Evolutionary conservation across 139 green algal genomes (phyloP).

Genomic region (Ettlia oleoabundans): DNA sequence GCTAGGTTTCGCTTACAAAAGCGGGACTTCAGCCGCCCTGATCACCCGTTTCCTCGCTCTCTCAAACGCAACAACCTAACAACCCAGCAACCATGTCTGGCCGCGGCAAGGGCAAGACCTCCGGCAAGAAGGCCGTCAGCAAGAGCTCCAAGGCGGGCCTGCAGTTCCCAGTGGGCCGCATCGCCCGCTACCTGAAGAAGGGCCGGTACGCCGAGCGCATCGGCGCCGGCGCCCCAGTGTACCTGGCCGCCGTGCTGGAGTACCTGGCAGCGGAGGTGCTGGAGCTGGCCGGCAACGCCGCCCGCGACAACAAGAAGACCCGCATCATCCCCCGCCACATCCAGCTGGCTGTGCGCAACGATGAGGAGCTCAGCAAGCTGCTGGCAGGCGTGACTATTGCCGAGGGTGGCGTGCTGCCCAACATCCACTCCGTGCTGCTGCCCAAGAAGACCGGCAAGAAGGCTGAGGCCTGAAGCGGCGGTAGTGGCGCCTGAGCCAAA

Average conservation of each 20-base stretch:
- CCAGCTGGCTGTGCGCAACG: conserved; percentile 92
- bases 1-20: too few relatives aligned
- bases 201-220: conserved; percentile 76
- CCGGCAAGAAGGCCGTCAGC: conserved; percentile 83
- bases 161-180: conserved; percentile 89
- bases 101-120: conserved; percentile 72
- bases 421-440: conserved; percentile 89
- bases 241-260: conserved; percentile 83
- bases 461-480: conserved; percentile 29
- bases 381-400: conserved; percentile 83
- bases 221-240: conserved; percentile 62
- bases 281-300: conserved; percentile 64
- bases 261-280: conserved; percentile 84
- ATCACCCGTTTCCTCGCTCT: too few relatives aligned
- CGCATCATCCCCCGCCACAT: conserved; percentile 90
- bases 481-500: too few relatives aligned
- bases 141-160: conserved; percentile 88
- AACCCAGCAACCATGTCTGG: conserved; percentile 57
- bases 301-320: conserved; percentile 95
- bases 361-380: conserved; percentile 96
- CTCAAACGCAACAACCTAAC: too few relatives aligned
- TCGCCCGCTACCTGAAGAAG: conserved; percentile 88
- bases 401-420: conserved; percentile 84
- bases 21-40: too few relatives aligned
- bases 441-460: conserved; percentile 89